Conservation (phyloP, 2,329 filamentous ascomycete genomes). For the Penicillium glabrum region DNA sequence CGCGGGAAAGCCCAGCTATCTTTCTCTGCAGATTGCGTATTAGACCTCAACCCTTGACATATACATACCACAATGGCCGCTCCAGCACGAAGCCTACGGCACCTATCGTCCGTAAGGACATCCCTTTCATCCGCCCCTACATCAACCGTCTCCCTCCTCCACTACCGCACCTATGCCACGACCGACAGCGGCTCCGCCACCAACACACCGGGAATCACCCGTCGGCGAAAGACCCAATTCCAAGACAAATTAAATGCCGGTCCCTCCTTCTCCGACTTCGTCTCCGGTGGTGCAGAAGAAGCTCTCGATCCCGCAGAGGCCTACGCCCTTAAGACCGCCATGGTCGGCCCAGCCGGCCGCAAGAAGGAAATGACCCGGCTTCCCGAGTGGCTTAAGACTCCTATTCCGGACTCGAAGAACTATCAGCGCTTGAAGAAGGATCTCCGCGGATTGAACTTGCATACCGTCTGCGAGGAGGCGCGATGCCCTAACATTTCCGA, state of each 20-base stretch:
- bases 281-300: slow-evolving; percentile 47
- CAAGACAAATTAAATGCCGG: slow-evolving; percentile 64
- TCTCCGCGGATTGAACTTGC: slow-evolving; percentile 80
- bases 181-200: slow-evolving; percentile 37
- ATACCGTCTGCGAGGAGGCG: slow-evolving; percentile 97
- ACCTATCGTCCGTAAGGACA: slow-evolving; percentile 30
- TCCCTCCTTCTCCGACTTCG: slow-evolving; percentile 65
- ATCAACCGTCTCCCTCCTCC: slow-evolving; percentile 15
- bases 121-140: slow-evolving; percentile 15
- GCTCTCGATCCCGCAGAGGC: slow-evolving; percentile 51
- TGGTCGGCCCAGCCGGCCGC: slow-evolving; percentile 61
- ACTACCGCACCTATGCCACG: slow-evolving; percentile 40
- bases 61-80: slow-evolving; percentile 31
- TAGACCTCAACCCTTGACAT: slow-evolving; percentile 1
- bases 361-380: slow-evolving; percentile 71
- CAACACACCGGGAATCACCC: slow-evolving; percentile 44
- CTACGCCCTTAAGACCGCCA: slow-evolving; percentile 61
- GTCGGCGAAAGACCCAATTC: slow-evolving; percentile 58
- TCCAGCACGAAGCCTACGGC: slow-evolving; percentile 33
- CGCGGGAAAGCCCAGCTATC: slow-evolving; percentile 25
- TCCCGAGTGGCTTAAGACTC: slow-evolving; percentile 93
- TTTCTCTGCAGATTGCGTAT: slow-evolving; percentile 7
- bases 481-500: slow-evolving; percentile 96
- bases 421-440: slow-evolving; percentile 96
- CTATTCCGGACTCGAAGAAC: slow-evolving; percentile 81